Conservation (phyloP, 495 filamentous ascomycete species). For the Amniculicola lignicola region DNA sequence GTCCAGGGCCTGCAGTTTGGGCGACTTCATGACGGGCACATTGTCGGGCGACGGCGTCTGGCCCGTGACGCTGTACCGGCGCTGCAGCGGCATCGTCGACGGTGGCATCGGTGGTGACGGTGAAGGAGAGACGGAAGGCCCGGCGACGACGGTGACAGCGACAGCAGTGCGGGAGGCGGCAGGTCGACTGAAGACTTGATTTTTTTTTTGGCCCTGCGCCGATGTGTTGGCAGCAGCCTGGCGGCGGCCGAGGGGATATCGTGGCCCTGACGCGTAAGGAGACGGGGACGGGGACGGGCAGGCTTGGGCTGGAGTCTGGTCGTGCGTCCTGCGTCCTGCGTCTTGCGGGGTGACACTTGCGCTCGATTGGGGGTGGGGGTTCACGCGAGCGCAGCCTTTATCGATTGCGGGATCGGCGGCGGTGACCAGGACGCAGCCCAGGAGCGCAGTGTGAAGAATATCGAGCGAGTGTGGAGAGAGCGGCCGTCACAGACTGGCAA, state of each 20-base stretch:
- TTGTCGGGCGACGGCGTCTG: conserved; percentile 29
- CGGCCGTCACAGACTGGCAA: neutral
- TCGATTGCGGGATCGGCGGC: too few species aligned
- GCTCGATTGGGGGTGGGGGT: conserved; percentile 16
- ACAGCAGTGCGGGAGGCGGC: neutral
- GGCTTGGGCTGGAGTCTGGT: too few species aligned
- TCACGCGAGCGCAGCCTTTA: neutral
- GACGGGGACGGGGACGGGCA: too few species aligned
- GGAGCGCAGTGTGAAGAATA: too few species aligned
- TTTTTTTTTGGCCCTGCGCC: conserved; percentile 7
- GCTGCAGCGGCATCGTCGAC: conserved; percentile 13
- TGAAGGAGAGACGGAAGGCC: neutral
- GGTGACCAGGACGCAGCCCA: too few species aligned
- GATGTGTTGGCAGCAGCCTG: conserved; percentile 27
- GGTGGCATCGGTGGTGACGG: neutral
- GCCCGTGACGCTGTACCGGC: conserved; percentile 30
- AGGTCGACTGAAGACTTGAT: too few species aligned
- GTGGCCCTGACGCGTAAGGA: conserved; percentile 10
- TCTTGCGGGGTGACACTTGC: conserved; percentile 15
- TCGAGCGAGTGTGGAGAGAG: too few species aligned
- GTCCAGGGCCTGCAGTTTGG: conserved; percentile 32
- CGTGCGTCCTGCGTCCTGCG: too few species aligned
- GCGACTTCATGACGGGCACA: conserved; percentile 18
- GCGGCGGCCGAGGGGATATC: neutral
- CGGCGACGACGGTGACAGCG: neutral